Base-by-base conservation (phyloP, 2,329 filamentous ascomycete species). In the Aspergillus flavus region DNA sequence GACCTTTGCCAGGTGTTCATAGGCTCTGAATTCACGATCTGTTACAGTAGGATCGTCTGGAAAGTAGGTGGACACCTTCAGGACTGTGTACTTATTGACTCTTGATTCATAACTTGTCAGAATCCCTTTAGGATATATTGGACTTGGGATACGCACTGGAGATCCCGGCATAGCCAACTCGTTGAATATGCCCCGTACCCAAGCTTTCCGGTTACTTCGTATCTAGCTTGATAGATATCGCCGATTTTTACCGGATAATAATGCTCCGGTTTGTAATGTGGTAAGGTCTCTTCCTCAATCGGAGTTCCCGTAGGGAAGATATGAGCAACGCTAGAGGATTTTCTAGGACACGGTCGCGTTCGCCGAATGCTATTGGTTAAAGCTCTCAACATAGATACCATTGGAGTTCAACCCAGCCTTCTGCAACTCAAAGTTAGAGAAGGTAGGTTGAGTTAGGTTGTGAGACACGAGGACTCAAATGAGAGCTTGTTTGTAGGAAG, bases 121-220 rank as follows among this genome's bases (percentile, higher is more conserved):
- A 36, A 41, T 16, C 43, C 28, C n/a, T 57, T 21, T 53, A 34
- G 32, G n/a, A 36, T 11, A 2, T 23, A 50, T 30, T 11, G 64
- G 64, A 34, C 57, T 34, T 53, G 60, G 23, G 14, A 2, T 19
- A 45, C 57, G 45, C 61, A 74, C 73, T 70, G 68, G 12, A 78
- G 68, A 65, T 81, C 78, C 34, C 69, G 73, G n/a, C 78, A 79
- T 19, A 82, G 74, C 79, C 79, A 82, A 11, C 78, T 77, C 0
- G 79, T 82, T 1, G 79, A 82, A 30, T 75, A 78, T n/a, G 72
- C 73, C 16, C 79, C 79, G 64, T 71, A 81, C 1, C 79, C 80
- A 4, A 82, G 66, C 56, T 82, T 82, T 0, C 75, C 70, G 0
- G 77, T 45, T 0, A 75, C 60, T 64, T 81, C 71, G 60, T 78